Base-by-base conservation (phyloP, 2,329 filamentous ascomycete genomes). In the Arthrobotrys pseudoclavata region DNA sequence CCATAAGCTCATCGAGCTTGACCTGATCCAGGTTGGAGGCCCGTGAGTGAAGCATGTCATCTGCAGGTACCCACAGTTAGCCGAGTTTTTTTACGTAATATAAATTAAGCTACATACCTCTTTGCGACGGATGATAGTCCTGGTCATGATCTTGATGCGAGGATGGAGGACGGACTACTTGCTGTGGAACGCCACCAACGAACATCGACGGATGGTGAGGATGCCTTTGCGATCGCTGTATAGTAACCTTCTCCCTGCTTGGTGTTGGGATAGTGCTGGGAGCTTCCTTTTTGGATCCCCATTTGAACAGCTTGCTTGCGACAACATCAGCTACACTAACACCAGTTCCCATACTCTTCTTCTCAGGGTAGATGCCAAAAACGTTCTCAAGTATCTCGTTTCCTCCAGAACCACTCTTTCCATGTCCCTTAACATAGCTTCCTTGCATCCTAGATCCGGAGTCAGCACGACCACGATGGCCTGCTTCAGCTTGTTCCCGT, bases 351-450 rank as follows among this genome's bases (percentile, higher is more conserved):
- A 79, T 79, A 53, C 69, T 79, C 18, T 74, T 72, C 69, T 79
- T 74, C 55, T 79, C 75, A 20, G 75, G 75, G 34, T 79, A 79
- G 34, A 79, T 79, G 9, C 75, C 75, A 61, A 79, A 79, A 15
- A 79, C 75, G 24, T 74, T 69, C 20, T 79, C 75, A 15, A 79
- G 57, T 26, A 79, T 53, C 22, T 79, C 69, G 24, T 60, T 79
- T 4, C 69, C 69, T 34, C 50, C 61, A 12, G 69, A 74, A 9
- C 53, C 48, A n/a, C 40, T 67, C 57, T 74, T 79, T 9, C 50
- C 57, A 52, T 79, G 75, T 5, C 67, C 60, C 12, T 48, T 77
- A 22, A 22, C 40, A 22, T 77, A 77, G 13, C 3, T 34, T 15
- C 48, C 60, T 22, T 77, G 72, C 60, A 66, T 77, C 29, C 72